Evolutionary conservation across 2,329 filamentous ascomycete genomes (phyloP), one percentile per base, ranked within the genome.

Genomic region (Aureobasidium sp.): DNA sequence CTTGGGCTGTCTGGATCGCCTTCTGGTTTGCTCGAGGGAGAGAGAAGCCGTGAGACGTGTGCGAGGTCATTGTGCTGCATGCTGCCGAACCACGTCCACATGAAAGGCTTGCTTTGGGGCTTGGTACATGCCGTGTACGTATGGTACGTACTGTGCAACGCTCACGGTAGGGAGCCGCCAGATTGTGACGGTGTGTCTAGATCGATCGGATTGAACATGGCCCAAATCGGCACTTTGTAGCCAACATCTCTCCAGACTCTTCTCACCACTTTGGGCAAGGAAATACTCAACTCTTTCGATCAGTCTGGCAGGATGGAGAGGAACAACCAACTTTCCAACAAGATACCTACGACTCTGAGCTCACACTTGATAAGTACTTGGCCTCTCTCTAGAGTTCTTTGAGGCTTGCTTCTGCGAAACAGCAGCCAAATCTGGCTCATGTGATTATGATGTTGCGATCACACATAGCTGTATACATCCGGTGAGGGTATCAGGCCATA

Each of bases 141-240:
- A n/a, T 2, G 50, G 35, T 54, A 54, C 50, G 37, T 54, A 54
- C 37, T 42, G 39, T 56, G 39, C 27, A 33, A 57, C 53, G 15
- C 24, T n/a, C 53, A 57, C 53, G 53, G 53, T 39, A 57, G 53
- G 17, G 39, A 33, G 53, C 53, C 53, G 53, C 53, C 24, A 57
- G 40, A 35, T 45, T 7, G 53, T 45, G 40, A 57, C 29, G 11
- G 27, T 35, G 39, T 44, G 53, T 45, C 40, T 44, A 45, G 53
- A 57, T 57, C 53, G 39, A 33, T 24, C 27, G 9, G 15, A 19
- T 35, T 14, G 14, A 45, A 57, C 7, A 33, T 57, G 11, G 27
- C 39, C 53, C 53, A n/a, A 33, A 45, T 44, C 53, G 40, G 39
- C 53, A 42, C 29, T 35, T 44, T 44, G 24, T 35, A 54, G n/a